phyloP scores from a whole-genome alignment of 768 basidiomycete genomes.

The Boletus speciosus region DNA sequence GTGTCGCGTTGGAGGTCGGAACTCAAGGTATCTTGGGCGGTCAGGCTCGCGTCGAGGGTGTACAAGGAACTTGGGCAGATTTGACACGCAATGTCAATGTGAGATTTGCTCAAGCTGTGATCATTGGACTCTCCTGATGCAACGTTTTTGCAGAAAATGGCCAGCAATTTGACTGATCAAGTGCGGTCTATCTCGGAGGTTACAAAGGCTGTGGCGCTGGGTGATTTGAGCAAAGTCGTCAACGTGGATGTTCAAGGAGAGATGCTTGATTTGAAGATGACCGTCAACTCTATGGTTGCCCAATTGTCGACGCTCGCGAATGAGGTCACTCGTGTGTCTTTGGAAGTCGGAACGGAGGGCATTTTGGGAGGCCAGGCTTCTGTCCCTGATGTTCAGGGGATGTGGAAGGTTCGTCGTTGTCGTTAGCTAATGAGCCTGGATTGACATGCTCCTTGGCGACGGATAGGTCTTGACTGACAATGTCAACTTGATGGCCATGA shows the following conservation, averaged over 20 bases:
- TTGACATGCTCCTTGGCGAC: slow-evolving; percentile 12
- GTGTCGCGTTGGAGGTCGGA: slow-evolving; percentile 86
- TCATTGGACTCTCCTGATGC: neutral
- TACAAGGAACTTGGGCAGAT: slow-evolving; percentile 91
- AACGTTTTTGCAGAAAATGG: slow-evolving; percentile 64
- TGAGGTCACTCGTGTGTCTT: slow-evolving; percentile 86
- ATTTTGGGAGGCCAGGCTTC: slow-evolving; percentile 91
- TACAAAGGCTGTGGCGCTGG: slow-evolving; percentile 73
- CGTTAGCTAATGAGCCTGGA: neutral
- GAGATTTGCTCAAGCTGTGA: slow-evolving; percentile 3
- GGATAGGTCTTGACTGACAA: slow-evolving; percentile 63
- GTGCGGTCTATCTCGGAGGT: slow-evolving; percentile 90
- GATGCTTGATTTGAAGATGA: slow-evolving; percentile 82
- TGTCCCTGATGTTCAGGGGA: slow-evolving; percentile 90
- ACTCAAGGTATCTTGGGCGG: slow-evolving; percentile 90
- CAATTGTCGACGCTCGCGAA: slow-evolving; percentile 71
- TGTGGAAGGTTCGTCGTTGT: slow-evolving; percentile 70
- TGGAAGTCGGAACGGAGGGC: slow-evolving; percentile 92
- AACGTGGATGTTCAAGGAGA: slow-evolving; percentile 93
- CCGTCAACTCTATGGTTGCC: slow-evolving; percentile 75
- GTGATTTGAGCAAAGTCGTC: slow-evolving; percentile 80
- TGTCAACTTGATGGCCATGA: slow-evolving; percentile 88
- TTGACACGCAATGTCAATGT: slow-evolving; percentile 90
- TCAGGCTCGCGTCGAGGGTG: slow-evolving; percentile 85
- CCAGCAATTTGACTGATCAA: slow-evolving; percentile 79